Conservation (phyloP, 352 stramenopile species). For the Pythium phragmitis region DNA sequence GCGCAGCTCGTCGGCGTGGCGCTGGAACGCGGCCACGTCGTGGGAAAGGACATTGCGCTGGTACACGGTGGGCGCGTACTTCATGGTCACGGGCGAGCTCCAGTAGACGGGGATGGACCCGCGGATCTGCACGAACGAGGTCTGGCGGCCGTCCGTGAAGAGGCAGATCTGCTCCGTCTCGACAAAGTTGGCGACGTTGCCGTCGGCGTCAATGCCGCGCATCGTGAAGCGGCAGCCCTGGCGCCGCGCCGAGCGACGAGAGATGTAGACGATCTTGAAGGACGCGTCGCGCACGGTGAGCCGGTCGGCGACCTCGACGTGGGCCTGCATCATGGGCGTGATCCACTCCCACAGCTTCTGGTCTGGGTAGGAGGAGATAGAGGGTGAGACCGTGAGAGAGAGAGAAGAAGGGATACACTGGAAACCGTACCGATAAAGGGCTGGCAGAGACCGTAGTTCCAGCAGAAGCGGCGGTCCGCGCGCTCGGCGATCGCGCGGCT, state of each 20-base stretch:
- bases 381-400: slow-evolving; percentile 20
- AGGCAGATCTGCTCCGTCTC: slow-evolving; percentile 93
- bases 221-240: slow-evolving; percentile 91
- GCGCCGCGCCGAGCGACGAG: slow-evolving; percentile 64
- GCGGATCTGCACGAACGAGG: slow-evolving; percentile 92
- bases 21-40: slow-evolving; percentile 57
- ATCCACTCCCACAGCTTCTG: slow-evolving; percentile 54
- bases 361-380: slow-evolving; percentile 28
- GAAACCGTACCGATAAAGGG: slow-evolving; percentile 48
- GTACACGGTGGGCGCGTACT: slow-evolving; percentile 87
- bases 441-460: slow-evolving; percentile 82
- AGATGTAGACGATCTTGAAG: slow-evolving; percentile 70
- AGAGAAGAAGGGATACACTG: neutral
- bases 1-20: slow-evolving; percentile 63
- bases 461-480: slow-evolving; percentile 90
- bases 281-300: slow-evolving; percentile 42
- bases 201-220: slow-evolving; percentile 87
- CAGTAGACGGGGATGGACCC: slow-evolving; percentile 96
- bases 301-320: slow-evolving; percentile 59
- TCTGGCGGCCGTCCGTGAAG: slow-evolving; percentile 53
- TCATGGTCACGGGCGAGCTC: slow-evolving; percentile 82
- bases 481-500: slow-evolving; percentile 37
- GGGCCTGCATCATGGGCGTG: slow-evolving; percentile 56
- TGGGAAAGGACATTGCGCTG: slow-evolving; percentile 54
- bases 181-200: slow-evolving; percentile 91